Evolutionary conservation across 2,329 filamentous ascomycete genomes (phyloP).

Genomic region (Aspergillus aculeatinus): DNA sequence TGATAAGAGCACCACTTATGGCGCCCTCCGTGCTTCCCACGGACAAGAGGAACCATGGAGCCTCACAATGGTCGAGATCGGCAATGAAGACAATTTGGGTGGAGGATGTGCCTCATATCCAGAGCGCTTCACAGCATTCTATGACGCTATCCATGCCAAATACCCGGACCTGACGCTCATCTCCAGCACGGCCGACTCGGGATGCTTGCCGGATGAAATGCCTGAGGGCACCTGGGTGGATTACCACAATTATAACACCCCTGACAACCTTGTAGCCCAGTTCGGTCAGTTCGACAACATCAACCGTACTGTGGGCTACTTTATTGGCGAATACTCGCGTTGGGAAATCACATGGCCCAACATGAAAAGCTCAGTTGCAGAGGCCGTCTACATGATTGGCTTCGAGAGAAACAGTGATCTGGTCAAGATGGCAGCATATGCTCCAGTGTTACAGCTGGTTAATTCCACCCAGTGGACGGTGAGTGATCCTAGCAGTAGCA

Average conservation of each 20-base stretch:
- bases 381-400: slow-evolving; percentile 56
- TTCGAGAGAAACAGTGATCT: too few relatives aligned
- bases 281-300: slow-evolving; percentile 7
- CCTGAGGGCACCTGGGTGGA: slow-evolving; percentile 43
- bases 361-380: slow-evolving; percentile 55
- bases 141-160: slow-evolving; percentile 56
- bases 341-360: slow-evolving; percentile 19
- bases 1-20: too few relatives aligned
- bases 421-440: too few relatives aligned
- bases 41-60: slow-evolving; percentile 63
- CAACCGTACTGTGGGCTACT: slow-evolving; percentile 29
- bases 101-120: slow-evolving; percentile 52
- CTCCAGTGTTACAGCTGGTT: too few relatives aligned
- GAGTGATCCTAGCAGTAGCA: too few relatives aligned
- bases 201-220: slow-evolving; percentile 24
- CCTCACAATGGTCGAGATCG: slow-evolving; percentile 63
- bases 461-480: too few relatives aligned
- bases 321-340: slow-evolving; percentile 29
- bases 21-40: slow-evolving; percentile 52
- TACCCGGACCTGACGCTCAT: slow-evolving; percentile 58
- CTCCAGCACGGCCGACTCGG: slow-evolving; percentile 35
- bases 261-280: too few relatives aligned
- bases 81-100: slow-evolving; percentile 66
- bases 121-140: slow-evolving; percentile 59
- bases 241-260: slow-evolving; percentile 46